Conservation (phyloP, 2,329 filamentous ascomycete genomes). For the Basipetospora sp. region DNA sequence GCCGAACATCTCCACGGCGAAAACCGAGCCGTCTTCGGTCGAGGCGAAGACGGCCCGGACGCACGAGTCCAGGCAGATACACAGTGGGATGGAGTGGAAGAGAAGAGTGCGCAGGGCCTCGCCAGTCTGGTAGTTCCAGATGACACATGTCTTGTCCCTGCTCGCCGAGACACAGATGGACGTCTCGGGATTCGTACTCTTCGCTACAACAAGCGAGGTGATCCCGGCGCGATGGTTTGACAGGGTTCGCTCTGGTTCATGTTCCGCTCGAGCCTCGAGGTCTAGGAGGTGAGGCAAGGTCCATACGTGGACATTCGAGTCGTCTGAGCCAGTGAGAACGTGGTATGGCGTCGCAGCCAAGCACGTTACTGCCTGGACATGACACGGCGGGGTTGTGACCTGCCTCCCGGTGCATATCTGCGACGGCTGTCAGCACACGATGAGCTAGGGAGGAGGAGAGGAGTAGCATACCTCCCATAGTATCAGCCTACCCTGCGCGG, state of each 20-base stretch:
- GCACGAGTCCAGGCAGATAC: slow-evolving; percentile 63
- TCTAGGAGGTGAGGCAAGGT: slow-evolving; percentile 60
- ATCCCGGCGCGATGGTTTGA: slow-evolving; percentile 63
- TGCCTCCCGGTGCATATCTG: slow-evolving; percentile 62
- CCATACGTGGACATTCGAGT: slow-evolving; percentile 90
- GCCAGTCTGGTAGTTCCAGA: slow-evolving; percentile 83
- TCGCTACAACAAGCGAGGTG: slow-evolving; percentile 47
- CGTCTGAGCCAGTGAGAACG: slow-evolving; percentile 63
- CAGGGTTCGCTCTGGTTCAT: slow-evolving; percentile 62
- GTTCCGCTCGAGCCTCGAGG: slow-evolving; percentile 36
- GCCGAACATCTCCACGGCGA: slow-evolving; percentile 58
- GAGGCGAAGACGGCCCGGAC: slow-evolving; percentile 71
- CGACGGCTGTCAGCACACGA: slow-evolving; percentile 10
- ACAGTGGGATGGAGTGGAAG: slow-evolving; percentile 58
- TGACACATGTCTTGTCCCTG: slow-evolving; percentile 72
- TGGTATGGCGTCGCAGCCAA: slow-evolving; percentile 58
- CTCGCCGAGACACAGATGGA: slow-evolving; percentile 76
- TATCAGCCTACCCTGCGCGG: slow-evolving; percentile 70
- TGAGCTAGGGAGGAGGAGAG: slow-evolving; percentile 9
- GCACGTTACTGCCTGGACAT: slow-evolving; percentile 67
- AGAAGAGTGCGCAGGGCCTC: slow-evolving; percentile 67
- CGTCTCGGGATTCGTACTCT: slow-evolving; percentile 51
- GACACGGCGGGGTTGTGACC: slow-evolving; percentile 59
- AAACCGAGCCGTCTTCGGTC: slow-evolving; percentile 66
- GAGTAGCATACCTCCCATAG: slow-evolving; percentile 75